These are phyloP conservation scores for Picochlorum sp. DNA, from an alignment of 139 green algal genomes.

Conservation along the genomic window DNA sequence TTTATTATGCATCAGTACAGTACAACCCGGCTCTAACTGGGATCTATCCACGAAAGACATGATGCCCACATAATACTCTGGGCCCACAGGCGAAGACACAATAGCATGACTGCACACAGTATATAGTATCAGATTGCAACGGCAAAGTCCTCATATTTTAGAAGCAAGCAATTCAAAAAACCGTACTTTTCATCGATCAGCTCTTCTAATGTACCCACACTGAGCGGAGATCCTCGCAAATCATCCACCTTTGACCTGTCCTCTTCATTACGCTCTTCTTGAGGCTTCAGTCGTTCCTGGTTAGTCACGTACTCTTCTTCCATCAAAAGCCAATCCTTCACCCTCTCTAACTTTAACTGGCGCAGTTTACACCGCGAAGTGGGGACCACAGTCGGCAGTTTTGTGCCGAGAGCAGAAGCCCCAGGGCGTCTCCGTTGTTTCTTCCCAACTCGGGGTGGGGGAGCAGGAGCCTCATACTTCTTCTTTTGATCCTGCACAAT, in stretches of 20 bases:
- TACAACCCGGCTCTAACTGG: conserved; percentile 96
- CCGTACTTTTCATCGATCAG: conserved; percentile 97
- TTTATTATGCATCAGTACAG: conserved; percentile 94
- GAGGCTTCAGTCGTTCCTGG: conserved; percentile 80
- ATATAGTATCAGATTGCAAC: background rate
- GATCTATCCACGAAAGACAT: conserved; percentile 97
- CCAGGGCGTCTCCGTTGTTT: conserved; percentile 76
- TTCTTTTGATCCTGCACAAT: conserved; percentile 61
- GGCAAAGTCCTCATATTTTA: background rate
- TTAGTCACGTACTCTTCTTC: conserved; percentile 98
- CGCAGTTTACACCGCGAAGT: conserved; percentile 92
- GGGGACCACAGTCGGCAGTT: conserved; percentile 84
- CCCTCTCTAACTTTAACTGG: conserved; percentile 92
- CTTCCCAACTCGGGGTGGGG: conserved; percentile 83
- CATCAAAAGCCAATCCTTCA: conserved; percentile 99
- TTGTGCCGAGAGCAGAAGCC: conserved; percentile 51
- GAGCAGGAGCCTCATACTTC: conserved; percentile 90
- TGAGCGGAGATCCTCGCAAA: conserved; percentile 84
- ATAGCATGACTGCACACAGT: conserved; percentile 69
- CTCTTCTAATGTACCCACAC: conserved; percentile 92
- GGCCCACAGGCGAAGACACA: conserved; percentile 84
- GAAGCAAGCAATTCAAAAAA: conserved; percentile 1
- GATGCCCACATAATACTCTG: conserved; percentile 98
- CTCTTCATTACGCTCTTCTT: conserved; percentile 90
- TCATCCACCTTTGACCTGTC: conserved; percentile 94